Conservation (phyloP, 129 eudicot genomes). For the Pulicaria dysenterica region DNA sequence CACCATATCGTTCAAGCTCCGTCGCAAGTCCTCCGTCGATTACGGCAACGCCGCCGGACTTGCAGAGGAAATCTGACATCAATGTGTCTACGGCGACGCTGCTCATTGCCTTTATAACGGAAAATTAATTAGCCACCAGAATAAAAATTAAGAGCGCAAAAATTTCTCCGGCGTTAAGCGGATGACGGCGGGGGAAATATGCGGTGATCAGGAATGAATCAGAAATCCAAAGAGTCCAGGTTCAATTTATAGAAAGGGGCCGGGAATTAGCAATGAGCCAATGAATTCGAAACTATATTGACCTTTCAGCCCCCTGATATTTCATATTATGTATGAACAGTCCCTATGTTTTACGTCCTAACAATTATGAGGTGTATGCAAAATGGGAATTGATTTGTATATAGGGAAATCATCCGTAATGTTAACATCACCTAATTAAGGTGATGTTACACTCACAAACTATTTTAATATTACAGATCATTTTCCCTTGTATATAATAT, state of each 20-base stretch:
- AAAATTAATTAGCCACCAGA: neutral
- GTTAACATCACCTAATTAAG: too few relatives aligned
- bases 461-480: too few relatives aligned
- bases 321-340: slow-evolving; percentile 4
- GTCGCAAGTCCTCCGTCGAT: slow-evolving; percentile 93
- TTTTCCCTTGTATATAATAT: too few relatives aligned
- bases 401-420: too few relatives aligned
- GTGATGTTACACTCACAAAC: too few relatives aligned
- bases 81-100: slow-evolving; percentile 28
- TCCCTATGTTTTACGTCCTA: too few relatives aligned
- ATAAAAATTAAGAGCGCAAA: neutral
- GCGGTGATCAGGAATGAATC: neutral
- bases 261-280: slow-evolving; percentile 24
- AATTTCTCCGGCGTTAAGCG: slow-evolving; percentile 25
- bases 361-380: too few relatives aligned
- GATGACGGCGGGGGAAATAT: slow-evolving; percentile 18
- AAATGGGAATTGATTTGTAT: too few relatives aligned
- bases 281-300: slow-evolving; percentile 10
- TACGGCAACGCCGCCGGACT: slow-evolving; percentile 74
- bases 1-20: slow-evolving; percentile 87
- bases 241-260: slow-evolving; percentile 37
- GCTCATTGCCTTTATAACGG: slow-evolving; percentile 14
- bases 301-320: neutral
- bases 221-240: slow-evolving; percentile 11
- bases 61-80: slow-evolving; percentile 55